Evolutionary conservation across 192 early-diverging fungal species (phyloP).

Genomic region (Coemansia sp.): DNA sequence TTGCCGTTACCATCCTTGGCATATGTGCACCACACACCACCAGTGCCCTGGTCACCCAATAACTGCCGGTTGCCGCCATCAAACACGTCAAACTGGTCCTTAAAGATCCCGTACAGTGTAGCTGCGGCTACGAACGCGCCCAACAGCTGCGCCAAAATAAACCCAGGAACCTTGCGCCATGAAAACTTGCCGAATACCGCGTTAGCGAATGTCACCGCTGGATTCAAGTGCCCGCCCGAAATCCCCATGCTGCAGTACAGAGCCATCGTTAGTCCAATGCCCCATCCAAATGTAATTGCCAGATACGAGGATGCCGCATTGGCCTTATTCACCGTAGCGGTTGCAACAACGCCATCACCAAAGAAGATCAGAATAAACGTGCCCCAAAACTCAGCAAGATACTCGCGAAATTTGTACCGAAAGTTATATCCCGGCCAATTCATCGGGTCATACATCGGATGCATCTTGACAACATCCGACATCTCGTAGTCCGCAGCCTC

Average conservation of each 20-base stretch:
- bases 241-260: constrained; percentile 63
- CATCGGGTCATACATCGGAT: constrained; percentile 43
- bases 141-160: constrained; percentile 63
- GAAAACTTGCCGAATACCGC: constrained; percentile 68
- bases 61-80: constrained; percentile 56
- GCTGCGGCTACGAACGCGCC: constrained; percentile 73
- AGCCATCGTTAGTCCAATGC: constrained; percentile 63
- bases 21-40: constrained; percentile 66
- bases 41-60: constrained; percentile 55
- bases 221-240: constrained; percentile 78
- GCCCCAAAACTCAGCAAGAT: constrained; percentile 74
- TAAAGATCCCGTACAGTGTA: constrained; percentile 65
- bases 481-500: constrained; percentile 50
- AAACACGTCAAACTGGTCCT: constrained; percentile 58
- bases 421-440: constrained; percentile 45
- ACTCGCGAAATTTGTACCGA: constrained; percentile 55
- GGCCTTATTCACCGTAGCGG: constrained; percentile 41
- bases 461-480: constrained; percentile 16
- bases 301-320: constrained; percentile 52
- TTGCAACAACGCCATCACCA: constrained; percentile 65
- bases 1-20: constrained; percentile 57
- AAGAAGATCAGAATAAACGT: constrained; percentile 68
- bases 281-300: constrained; percentile 62
- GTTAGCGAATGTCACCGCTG: constrained; percentile 69
- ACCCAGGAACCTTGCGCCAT: constrained; percentile 65